A percentile compares a stretch with the other conserved stretches of the same genome.
Conservation (phyloP, 148 eudicot genomes). For the Diospyros kaki region DNA sequence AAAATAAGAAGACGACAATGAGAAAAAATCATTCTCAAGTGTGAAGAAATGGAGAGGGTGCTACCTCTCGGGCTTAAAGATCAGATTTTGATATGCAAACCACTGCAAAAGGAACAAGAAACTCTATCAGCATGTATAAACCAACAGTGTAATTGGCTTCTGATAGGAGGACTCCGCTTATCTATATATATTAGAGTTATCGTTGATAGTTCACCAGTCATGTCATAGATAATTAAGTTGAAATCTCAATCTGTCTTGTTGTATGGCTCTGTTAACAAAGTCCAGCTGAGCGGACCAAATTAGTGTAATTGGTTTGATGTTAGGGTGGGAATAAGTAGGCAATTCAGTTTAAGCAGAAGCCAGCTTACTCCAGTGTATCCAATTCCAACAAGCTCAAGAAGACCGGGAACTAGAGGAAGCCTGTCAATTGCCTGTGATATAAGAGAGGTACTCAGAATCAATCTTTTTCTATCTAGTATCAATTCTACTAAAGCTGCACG, state of each 20-base stretch:
- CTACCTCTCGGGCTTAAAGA: constrained; percentile 79
- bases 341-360: background rate
- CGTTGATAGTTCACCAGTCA: too few species aligned
- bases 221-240: too few species aligned
- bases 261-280: too few species aligned
- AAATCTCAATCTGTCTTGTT: too few species aligned
- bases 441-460: background rate
- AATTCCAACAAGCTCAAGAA: constrained; percentile 90
- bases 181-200: too few species aligned
- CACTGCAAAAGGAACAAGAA: constrained; percentile 45
- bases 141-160: background rate
- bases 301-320: background rate
- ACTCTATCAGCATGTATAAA: background rate
- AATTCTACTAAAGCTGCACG: background rate
- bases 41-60: background rate
- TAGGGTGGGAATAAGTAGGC: background rate
- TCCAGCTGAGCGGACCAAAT: too few species aligned
- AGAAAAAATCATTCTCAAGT: too few species aligned
- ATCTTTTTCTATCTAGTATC: background rate
- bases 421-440: constrained; percentile 78
- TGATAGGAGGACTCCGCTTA: background rate
- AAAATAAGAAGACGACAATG: background rate
- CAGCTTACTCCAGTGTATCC: constrained; percentile 90
- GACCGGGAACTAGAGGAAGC: constrained; percentile 85
- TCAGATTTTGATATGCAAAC: constrained; percentile 78